Evolutionary conservation across 305 asterid species (phyloP), one percentile per base, ranked within the genome.

Genomic region (Fraxinus greggii): DNA sequence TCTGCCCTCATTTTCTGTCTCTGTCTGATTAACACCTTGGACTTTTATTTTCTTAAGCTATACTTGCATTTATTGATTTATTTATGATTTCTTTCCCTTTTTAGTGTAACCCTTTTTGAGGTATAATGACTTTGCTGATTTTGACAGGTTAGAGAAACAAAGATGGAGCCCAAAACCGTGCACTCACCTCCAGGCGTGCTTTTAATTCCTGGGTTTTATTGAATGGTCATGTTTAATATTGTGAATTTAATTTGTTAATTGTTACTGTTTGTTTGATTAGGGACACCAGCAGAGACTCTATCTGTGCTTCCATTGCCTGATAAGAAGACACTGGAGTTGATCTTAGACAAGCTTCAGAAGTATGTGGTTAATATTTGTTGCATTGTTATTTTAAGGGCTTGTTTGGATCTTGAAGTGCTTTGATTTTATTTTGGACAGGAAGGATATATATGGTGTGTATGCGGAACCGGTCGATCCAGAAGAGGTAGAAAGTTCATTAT

Each of bases 391-490:
- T 77, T 48, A 78, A 12, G 32, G 82, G 73, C 32, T 76, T n/a
- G 69, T 78, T 84, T 54, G 83, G 76, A 77, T 81, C 85, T 51
- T 77, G 78, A 88, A 70, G 86, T 84, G 82, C 72, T 85, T 77
- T 81, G 78, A 33, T 85, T 83, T 82, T 45, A 21, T 63, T 67
- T 82, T 89, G 88, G 29, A 79, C 97, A 97, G 99, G 97, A 97
- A 97, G 85, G 99, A 97, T 86, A 89, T 92, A 32, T 97, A 97
- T 75, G 98, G 97, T 74, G 98, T 97, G 70, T 97, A 92, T 86
- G 97, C 98, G 2, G 98, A 95, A 75, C 99, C 99, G 0, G 98
- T 93, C 84, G 99, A 97, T 90, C 98, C 98, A 24, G 99, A 95
- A 78, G 99, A 97, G 97, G 99, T 97, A 84, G 82, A 31, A 31